A percentile compares a stretch with the other conserved stretches of the same genome.
Evolutionary conservation across 768 basidiomycete genomes (phyloP).

Genomic region (Coprinellus aureogranulatus): DNA sequence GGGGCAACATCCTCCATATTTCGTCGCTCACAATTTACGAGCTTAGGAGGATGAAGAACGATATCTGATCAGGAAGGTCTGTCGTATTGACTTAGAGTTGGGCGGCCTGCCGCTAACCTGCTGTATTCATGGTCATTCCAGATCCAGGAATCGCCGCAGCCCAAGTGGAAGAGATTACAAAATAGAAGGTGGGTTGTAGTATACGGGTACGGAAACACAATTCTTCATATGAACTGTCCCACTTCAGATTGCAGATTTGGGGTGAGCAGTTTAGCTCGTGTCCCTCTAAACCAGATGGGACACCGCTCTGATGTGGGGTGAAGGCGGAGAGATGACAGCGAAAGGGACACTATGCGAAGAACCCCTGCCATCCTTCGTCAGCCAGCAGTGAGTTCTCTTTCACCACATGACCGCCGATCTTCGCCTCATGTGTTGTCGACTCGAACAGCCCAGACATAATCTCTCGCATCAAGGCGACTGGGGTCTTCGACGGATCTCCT

Average conservation of each 20-base stretch:
- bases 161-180: constrained; percentile 74
- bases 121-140: constrained; percentile 28
- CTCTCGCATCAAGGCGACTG: constrained; percentile 60
- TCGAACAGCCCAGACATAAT: constrained; percentile 73
- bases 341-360: constrained; percentile 69
- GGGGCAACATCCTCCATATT: neutral
- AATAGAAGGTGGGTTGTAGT: constrained; percentile 59
- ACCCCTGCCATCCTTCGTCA: constrained; percentile 68
- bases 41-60: constrained; percentile 64
- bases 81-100: constrained; percentile 10
- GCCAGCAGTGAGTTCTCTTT: constrained; percentile 51
- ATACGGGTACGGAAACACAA: constrained; percentile 4
- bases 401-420: constrained; percentile 1
- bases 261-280: constrained; percentile 41
- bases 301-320: constrained; percentile 1
- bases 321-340: constrained; percentile 72
- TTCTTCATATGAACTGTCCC: neutral
- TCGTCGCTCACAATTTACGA: neutral
- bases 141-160: constrained; percentile 78
- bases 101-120: constrained; percentile 4
- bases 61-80: constrained; percentile 74
- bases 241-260: constrained; percentile 67
- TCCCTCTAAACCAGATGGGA: neutral
- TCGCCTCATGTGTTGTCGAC: neutral
- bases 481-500: constrained; percentile 60